A percentile compares a stretch with the other conserved stretches of the same genome.
Conservation (phyloP, 1,139 yeast species). For the Sugiyamaella sp. region DNA sequence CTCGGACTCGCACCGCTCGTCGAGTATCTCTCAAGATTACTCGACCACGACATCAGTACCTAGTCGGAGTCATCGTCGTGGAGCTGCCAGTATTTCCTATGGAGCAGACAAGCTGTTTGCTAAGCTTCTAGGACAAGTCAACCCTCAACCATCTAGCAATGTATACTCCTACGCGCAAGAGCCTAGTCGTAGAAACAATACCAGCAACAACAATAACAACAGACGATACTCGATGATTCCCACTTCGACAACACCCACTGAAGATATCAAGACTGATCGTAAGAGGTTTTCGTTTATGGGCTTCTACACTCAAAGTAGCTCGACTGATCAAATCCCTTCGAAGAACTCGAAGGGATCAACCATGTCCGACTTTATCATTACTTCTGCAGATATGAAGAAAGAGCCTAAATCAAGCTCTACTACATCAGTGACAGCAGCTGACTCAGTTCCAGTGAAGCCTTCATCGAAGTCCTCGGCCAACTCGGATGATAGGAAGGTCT, state of each 20-base stretch:
- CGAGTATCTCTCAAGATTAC: constrained; percentile 7
- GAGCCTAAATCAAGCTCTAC: background rate
- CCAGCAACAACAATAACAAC: constrained; percentile 3
- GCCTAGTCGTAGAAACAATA: too few relatives aligned
- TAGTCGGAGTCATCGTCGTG: constrained; percentile 32
- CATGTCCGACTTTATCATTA: constrained; percentile 5
- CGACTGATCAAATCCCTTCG: constrained; percentile 6
- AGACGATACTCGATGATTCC: constrained; percentile 30
- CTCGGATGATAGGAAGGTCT: constrained; percentile 29
- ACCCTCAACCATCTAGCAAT: constrained; percentile 8
- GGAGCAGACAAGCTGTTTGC: constrained; percentile 37
- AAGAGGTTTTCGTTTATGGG: constrained; percentile 36
- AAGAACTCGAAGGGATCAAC: constrained; percentile 17
- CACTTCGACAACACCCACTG: constrained; percentile 19
- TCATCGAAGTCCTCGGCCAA: constrained; percentile 20
- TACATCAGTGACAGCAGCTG: constrained; percentile 5
- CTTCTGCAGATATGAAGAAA: constrained; percentile 4
- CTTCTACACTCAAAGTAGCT: constrained; percentile 24
- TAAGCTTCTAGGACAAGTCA: constrained; percentile 33
- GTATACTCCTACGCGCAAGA: too few relatives aligned
- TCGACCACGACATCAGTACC: constrained; percentile 10
- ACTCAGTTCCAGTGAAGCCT: constrained; percentile 10
- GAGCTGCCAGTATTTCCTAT: constrained; percentile 37
- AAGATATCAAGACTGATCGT: constrained; percentile 26
- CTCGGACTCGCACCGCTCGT: background rate